Conservation (phyloP, 78 protist species). For the Chrysochromulina tobinii region DNA sequence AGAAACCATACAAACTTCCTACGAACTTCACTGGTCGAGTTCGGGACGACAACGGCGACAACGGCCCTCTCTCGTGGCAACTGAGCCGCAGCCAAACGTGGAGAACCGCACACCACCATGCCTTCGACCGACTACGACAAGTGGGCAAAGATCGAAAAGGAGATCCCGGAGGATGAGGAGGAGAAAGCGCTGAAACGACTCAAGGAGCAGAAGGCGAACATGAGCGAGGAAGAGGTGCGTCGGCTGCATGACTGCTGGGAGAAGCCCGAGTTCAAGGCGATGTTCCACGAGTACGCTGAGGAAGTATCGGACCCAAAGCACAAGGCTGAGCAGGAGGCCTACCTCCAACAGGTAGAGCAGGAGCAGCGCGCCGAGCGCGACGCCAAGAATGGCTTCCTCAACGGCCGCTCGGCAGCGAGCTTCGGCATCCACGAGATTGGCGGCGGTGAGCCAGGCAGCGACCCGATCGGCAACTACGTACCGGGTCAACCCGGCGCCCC, state of each 20-base stretch:
- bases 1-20: too few species aligned
- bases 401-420: neutral
- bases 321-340: neutral
- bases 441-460: neutral
- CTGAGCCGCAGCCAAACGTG: too few species aligned
- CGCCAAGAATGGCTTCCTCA: neutral
- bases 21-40: too few species aligned
- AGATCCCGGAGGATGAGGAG: neutral
- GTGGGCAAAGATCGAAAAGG: neutral
- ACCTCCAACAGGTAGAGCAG: neutral
- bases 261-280: neutral
- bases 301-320: neutral
- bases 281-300: neutral
- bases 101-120: too few species aligned
- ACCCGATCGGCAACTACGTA: too few species aligned
- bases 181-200: neutral
- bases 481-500: neutral
- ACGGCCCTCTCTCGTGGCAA: too few species aligned
- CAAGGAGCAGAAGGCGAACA: neutral
- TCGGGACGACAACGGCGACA: too few species aligned
- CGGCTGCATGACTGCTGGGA: neutral
- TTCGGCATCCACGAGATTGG: neutral
- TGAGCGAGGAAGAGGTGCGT: neutral
- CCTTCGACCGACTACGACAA: neutral
- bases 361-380: neutral